A percentile compares a stretch with the other conserved stretches of the same genome.
Conservation (phyloP, 192 early-diverging fungal genomes). For the Umbelopsis ramanniana region DNA sequence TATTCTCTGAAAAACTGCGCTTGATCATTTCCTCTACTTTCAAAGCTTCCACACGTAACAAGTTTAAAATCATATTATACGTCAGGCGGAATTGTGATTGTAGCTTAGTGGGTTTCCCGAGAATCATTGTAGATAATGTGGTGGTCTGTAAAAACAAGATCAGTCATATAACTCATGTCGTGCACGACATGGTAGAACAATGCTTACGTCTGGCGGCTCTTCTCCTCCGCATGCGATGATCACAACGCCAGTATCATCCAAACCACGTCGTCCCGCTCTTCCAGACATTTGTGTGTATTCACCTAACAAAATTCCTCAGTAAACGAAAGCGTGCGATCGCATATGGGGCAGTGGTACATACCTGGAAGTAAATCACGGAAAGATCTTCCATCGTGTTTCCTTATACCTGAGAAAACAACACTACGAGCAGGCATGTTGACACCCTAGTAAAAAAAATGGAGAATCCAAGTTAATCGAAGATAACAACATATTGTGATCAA, state of each 20-base stretch:
- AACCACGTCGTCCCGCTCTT: slow-evolving; percentile 92
- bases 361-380: slow-evolving; percentile 90
- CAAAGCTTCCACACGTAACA: slow-evolving; percentile 92
- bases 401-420: slow-evolving; percentile 90
- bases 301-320: slow-evolving; percentile 41
- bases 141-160: slow-evolving; percentile 30
- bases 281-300: slow-evolving; percentile 99
- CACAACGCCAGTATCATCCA: slow-evolving; percentile 91
- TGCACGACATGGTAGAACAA: not conserved
- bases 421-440: slow-evolving; percentile 96
- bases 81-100: slow-evolving; percentile 96
- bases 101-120: slow-evolving; percentile 88
- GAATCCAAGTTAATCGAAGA: not conserved
- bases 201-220: slow-evolving; percentile 49
- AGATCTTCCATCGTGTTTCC: slow-evolving; percentile 91
- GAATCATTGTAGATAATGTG: slow-evolving; percentile 77
- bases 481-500: not conserved
- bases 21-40: slow-evolving; percentile 99
- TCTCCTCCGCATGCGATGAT: slow-evolving; percentile 78
- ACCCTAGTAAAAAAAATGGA: slow-evolving; percentile 52
- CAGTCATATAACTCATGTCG: not conserved
- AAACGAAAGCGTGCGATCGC: not conserved
- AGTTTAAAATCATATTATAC: slow-evolving; percentile 97
- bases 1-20: slow-evolving; percentile 93
- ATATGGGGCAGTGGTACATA: slow-evolving; percentile 22